Base-by-base conservation (phyloP, 140 eudicot genomes). In the Stevia rebaudiana region DNA sequence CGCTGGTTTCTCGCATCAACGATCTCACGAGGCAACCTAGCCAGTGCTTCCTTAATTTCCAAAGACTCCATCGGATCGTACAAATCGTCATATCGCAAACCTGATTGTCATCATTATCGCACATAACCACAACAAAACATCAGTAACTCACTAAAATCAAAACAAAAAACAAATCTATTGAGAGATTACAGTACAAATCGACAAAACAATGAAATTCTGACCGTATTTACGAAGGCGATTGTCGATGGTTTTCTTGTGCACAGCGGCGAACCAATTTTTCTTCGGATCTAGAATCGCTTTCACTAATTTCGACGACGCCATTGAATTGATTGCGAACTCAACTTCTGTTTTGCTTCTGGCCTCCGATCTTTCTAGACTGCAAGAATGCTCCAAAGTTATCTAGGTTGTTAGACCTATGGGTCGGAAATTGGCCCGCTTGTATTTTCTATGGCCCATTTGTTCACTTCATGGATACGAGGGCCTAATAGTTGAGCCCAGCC, bases 1-100 rank as follows among this genome's bases (percentile, higher is more conserved):
- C 89, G 81, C 77, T 83, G 89, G 40, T 76, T 74, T 49, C 89
- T 68, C 31, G 89, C 89, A 63, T 83, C 86, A 28, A 83, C 77
- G 10, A 83, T 43, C 80, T 83, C 89, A 40, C 81, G 80, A 31
- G 89, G 89, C 24, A 83, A 67, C 22, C 89, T 75, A 21, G 23
- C 70, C 10, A 83, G 49, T 1, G 86, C 89, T 53, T 83, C 89
- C 78, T 83, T 83, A 25, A 83, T 80, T 52, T 83, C 86, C 64
- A 83, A 17, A 25, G 80, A 83, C 53, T 83, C 82, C 75, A 69
- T 63, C 49, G 86, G 86, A 73, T 83, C 89, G 43, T 31, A 76
- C 68, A 83, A 62, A 83, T 83, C 89, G 8, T 83, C 89, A 47
- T 36, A 83, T 39, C 89, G 54, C 58, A 83, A 63, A 11, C 89